Base-by-base conservation (phyloP, 2,329 filamentous ascomycete species). In the Ascosphaera apis region DNA sequence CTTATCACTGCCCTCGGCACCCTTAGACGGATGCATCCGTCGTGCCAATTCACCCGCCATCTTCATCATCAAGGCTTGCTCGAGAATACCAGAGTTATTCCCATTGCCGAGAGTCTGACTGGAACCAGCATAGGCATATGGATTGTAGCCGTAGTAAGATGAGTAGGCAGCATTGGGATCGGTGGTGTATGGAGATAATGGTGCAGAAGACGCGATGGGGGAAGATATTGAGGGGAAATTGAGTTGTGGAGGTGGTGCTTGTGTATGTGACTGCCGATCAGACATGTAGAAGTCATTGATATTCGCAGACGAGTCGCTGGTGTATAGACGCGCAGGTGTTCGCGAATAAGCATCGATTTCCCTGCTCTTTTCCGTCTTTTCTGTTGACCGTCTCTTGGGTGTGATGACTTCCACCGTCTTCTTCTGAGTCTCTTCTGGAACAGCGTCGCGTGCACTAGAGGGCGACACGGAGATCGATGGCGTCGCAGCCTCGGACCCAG, bases 11-110 rank as follows among this genome's bases (percentile, higher is more conserved):
- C 48, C 21, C 7, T 32, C 31, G 5, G 6, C n/a, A 6, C 11
- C 21, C 21, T 11, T 25, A 6, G 21, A 25, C 21, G 5, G 21
- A 44, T 86, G 80, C 43, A 91, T 82, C 38, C 81, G 76, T 41
- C 54, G 53, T 25, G 83, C 82, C 47, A 95, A 86, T 54, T 95
- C 88, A 43, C 75, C 76, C 3, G 86, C 84, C 70, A 98, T 88
- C 61, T 92, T 55, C 46, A 58, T 55, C 36, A 62, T 57, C 46
- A 58, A 52, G 3, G 53, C 53, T 41, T 61, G 56, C 40, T 65
- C 60, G n/a, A 63, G 49, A 16, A 62, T 53, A 12, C 48, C 49
- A 21, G 52, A 47, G 16, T 43, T 43, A 6, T 48, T 25, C 21
- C 21, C 21, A 11, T 25, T 25, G 5, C 5, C 6, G 6, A 25